A percentile compares a stretch with the other conserved stretches of the same genome.
Conservation (phyloP, 2,329 filamentous ascomycete genomes). For the Cercospora sp. region DNA sequence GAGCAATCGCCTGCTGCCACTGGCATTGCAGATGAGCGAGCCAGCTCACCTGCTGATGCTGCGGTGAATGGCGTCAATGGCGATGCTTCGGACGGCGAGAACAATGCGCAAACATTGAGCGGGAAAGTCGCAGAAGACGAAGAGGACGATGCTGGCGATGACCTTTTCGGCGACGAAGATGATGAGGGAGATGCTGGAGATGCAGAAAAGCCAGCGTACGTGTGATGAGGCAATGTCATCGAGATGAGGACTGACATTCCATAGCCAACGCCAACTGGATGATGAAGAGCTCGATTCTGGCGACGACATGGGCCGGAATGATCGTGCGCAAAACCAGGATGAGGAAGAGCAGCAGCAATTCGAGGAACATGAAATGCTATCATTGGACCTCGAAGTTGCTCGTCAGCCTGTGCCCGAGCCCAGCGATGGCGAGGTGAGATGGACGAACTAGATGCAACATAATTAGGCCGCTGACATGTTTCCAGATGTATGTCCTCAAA, state of each 20-base stretch:
- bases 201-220: conserved; percentile 31
- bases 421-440: conserved; percentile 65
- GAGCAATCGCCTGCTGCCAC: conserved; percentile 20
- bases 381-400: conserved; percentile 65
- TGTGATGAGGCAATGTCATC: background rate
- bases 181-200: conserved; percentile 35
- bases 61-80: conserved; percentile 20
- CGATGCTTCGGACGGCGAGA: conserved; percentile 23
- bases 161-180: conserved; percentile 50
- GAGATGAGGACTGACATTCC: conserved; percentile 9
- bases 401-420: conserved; percentile 71
- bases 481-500: conserved; percentile 68
- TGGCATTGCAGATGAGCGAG: conserved; percentile 27
- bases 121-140: conserved; percentile 31
- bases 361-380: conserved; percentile 48
- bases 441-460: background rate
- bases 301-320: conserved; percentile 62
- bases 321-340: conserved; percentile 53
- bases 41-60: conserved; percentile 10
- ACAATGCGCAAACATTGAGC: conserved; percentile 27
- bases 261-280: conserved; percentile 46
- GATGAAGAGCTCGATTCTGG: conserved; percentile 65
- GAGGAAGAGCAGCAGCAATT: conserved; percentile 49
- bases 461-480: conserved; percentile 5
- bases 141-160: conserved; percentile 43